Percentiles rank a stretch among this genome's conserved stretches.
Conservation (phyloP, 2,329 filamentous ascomycete genomes). For the Apiospora arundinis region DNA sequence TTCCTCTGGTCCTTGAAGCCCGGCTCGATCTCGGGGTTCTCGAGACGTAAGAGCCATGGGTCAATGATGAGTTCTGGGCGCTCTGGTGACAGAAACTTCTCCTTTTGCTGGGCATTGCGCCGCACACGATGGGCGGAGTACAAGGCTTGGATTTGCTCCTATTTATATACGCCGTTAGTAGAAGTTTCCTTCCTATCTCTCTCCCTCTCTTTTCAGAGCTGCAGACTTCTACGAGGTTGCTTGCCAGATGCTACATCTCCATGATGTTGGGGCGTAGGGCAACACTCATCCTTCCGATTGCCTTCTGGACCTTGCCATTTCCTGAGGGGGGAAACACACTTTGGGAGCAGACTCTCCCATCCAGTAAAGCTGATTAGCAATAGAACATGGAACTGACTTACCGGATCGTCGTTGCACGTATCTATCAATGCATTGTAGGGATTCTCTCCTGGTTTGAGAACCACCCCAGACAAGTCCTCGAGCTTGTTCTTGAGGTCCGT, state of each 20-base stretch:
- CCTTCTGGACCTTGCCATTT: neutral
- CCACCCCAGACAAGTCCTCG: constrained; percentile 60
- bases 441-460: constrained; percentile 64
- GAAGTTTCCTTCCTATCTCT: too few species aligned
- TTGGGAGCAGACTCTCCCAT: neutral
- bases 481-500: constrained; percentile 56
- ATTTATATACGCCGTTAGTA: neutral
- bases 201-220: neutral
- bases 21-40: constrained; percentile 67
- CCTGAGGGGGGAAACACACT: neutral
- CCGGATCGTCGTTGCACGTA: constrained; percentile 69
- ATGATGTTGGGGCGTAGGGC: neutral
- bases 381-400: constrained; percentile 48
- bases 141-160: constrained; percentile 67
- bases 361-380: neutral
- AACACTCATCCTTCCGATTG: neutral
- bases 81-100: constrained; percentile 71
- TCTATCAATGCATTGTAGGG: constrained; percentile 78
- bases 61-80: constrained; percentile 80
- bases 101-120: constrained; percentile 77
- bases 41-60: constrained; percentile 73
- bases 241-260: neutral
- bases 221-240: neutral
- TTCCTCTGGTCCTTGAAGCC: constrained; percentile 78
- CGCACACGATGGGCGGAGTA: constrained; percentile 78